Evolutionary conservation across 495 filamentous ascomycete genomes (phyloP).

Genomic region (Neurospora hispaniola): DNA sequence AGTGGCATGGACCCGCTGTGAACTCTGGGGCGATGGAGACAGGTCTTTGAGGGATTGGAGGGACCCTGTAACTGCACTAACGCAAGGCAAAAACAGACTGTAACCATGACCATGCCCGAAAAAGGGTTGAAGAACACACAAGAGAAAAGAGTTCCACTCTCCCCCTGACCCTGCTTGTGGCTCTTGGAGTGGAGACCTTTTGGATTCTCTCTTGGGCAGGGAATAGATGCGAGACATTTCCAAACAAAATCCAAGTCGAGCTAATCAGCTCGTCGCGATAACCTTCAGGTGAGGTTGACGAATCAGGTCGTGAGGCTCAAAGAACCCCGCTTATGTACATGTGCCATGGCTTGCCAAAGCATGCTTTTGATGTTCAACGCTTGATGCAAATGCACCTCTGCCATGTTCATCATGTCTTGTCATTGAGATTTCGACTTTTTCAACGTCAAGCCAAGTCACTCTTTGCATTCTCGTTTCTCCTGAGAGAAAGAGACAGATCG

Average conservation of each 20-base stretch:
- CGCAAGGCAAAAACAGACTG: neutral
- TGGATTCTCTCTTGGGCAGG: neutral
- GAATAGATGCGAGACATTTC: neutral
- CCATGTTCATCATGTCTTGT: neutral
- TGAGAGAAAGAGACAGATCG: neutral
- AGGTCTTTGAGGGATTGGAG: neutral
- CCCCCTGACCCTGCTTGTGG: neutral
- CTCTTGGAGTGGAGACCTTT: neutral
- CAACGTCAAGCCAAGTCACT: neutral
- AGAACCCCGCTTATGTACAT: neutral
- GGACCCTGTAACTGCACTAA: neutral
- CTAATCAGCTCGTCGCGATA: neutral
- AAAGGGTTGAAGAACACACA: neutral
- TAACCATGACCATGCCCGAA: neutral
- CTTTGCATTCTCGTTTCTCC: too few relatives aligned
- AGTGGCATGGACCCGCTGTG: neutral
- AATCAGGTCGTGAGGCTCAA: neutral
- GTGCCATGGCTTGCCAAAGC: neutral
- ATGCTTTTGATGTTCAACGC: neutral
- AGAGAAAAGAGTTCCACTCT: neutral
- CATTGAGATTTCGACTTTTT: neutral
- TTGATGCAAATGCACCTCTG: neutral
- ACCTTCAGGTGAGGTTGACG: neutral
- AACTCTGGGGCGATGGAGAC: neutral
- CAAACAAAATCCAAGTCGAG: neutral